A percentile compares a stretch with the other conserved stretches of the same genome.
Evolutionary conservation across 202 grass and related monocot species (phyloP).

Genomic region (Schoenoplectus tabernaemontani): DNA sequence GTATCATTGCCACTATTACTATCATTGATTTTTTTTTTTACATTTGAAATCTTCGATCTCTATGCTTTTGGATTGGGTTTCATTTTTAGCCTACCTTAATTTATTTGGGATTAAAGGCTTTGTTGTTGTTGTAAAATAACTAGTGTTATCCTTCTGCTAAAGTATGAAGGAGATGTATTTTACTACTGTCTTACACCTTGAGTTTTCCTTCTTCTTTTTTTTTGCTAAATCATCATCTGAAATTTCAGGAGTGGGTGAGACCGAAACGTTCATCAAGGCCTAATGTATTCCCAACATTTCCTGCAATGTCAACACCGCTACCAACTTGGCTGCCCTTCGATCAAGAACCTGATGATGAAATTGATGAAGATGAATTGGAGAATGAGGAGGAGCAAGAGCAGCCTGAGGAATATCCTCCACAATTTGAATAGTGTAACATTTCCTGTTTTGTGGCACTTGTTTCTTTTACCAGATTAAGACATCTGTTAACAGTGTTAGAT

Average conservation of each 20-base stretch:
- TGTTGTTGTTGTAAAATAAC: too few species aligned
- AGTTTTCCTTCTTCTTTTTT: neutral
- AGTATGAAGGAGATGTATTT: neutral
- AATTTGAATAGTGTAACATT: conserved; percentile 1
- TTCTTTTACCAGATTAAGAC: neutral
- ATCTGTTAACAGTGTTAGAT: neutral
- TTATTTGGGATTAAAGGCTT: too few species aligned
- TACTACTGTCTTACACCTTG: neutral
- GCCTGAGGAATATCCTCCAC: neutral
- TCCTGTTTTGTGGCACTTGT: neutral
- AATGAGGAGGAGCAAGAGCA: conserved; percentile 3
- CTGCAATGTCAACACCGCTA: neutral
- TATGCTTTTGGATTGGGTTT: too few species aligned
- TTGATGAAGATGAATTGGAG: conserved; percentile 11
- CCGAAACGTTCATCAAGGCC: neutral
- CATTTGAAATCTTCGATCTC: too few species aligned
- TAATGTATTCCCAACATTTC: conserved; percentile 8
- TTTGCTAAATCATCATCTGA: neutral
- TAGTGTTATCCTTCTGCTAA: neutral
- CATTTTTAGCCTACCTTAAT: too few species aligned
- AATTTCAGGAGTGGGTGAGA: conserved; percentile 7
- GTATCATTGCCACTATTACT: too few species aligned
- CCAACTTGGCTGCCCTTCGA: conserved; percentile 4
- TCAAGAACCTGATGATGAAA: conserved; percentile 8
- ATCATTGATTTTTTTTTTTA: too few species aligned